Evolutionary conservation across 805 yeast species (phyloP).

Genomic region (Zygoascus ofunaensis): DNA sequence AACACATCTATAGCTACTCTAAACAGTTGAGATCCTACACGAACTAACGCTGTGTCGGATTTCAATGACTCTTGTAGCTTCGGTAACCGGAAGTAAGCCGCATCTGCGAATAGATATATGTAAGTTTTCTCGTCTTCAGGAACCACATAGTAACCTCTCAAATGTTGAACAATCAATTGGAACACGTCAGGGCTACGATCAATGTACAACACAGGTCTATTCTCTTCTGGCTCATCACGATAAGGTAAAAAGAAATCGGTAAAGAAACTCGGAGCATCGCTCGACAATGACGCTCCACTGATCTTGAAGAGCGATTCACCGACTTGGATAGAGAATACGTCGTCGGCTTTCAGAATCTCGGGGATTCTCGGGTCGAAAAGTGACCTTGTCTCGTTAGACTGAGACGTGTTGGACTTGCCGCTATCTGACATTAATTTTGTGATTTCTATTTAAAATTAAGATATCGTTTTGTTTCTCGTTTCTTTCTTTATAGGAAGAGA

Average conservation of each 20-base stretch:
- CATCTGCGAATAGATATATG: slow-evolving; percentile 57
- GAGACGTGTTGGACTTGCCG: too few species aligned
- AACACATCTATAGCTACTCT: slow-evolving; percentile 50
- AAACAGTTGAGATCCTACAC: slow-evolving; percentile 53
- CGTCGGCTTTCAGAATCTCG: slow-evolving; percentile 53
- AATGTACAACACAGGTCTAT: slow-evolving; percentile 40
- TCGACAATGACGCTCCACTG: slow-evolving; percentile 77
- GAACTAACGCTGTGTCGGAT: slow-evolving; percentile 47
- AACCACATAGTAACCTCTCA: slow-evolving; percentile 59
- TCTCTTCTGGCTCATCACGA: slow-evolving; percentile 27
- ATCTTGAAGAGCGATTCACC: slow-evolving; percentile 54
- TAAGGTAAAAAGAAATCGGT: slow-evolving; percentile 49
- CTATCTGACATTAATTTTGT: too few species aligned
- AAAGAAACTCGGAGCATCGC: slow-evolving; percentile 84
- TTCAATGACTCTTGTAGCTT: slow-evolving; percentile 42
- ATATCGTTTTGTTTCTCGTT: too few species aligned
- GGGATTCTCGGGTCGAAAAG: slow-evolving; percentile 21
- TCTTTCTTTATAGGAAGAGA: too few species aligned
- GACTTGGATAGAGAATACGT: slow-evolving; percentile 59
- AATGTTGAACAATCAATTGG: slow-evolving; percentile 54
- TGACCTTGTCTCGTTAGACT: too few species aligned
- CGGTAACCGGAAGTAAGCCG: slow-evolving; percentile 59
- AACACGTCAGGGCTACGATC: slow-evolving; percentile 71
- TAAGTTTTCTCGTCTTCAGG: slow-evolving; percentile 53
- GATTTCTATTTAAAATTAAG: too few species aligned